Base-by-base conservation (phyloP, 2,329 filamentous ascomycete species). In the Exophiala xenobiotica region DNA sequence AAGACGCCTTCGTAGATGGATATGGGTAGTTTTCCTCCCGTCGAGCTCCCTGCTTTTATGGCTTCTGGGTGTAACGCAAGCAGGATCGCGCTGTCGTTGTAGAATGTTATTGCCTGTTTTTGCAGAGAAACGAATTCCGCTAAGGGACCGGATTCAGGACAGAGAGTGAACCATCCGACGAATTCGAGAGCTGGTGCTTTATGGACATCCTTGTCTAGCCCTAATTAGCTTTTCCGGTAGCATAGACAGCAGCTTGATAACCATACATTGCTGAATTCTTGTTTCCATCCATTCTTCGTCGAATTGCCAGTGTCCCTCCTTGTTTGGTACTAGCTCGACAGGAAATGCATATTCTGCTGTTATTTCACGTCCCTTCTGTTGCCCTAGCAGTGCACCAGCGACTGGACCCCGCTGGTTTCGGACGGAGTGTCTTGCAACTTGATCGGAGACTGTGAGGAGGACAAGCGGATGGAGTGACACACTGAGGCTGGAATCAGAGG, bases 281-380 rank as follows among this genome's bases (percentile, higher is more conserved):
- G 84, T 79, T 33, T 74, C 73, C 65, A 97, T 96, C 83, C 88
- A 95, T 2, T 72, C 72, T 47, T 78, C 70, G 59, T 91, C 81
- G 6, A 96, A 72, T 24, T 81, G 68, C 35, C 83, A 77, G 38
- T 83, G 75, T 24, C 80, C 82, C 37, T 83, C 76, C 0, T 75
- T 66, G 11, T 69, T 67, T 41, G 67, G 65, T 14, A 72, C 66
- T 1, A 82, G 74, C 56, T 86, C 82, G 68, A 87, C 90, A 65
- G 96, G 90, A 66, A 96, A 97, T 3, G 89, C 90, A 74, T 95
- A 86, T 69, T 97, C 92, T 60, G 96, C 85, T 7, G 89, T 96
- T 63, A 96, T 86, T 64, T 92, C 85, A 51, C 90, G 86, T 16
- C 92, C 92, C 75, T 90, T 88, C 63, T 96, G 91, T 65, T 93